Percentiles rank a stretch among this genome's conserved stretches.
Conservation (phyloP, 768 basidiomycete genomes). For the Gymnopilus dilepis region DNA sequence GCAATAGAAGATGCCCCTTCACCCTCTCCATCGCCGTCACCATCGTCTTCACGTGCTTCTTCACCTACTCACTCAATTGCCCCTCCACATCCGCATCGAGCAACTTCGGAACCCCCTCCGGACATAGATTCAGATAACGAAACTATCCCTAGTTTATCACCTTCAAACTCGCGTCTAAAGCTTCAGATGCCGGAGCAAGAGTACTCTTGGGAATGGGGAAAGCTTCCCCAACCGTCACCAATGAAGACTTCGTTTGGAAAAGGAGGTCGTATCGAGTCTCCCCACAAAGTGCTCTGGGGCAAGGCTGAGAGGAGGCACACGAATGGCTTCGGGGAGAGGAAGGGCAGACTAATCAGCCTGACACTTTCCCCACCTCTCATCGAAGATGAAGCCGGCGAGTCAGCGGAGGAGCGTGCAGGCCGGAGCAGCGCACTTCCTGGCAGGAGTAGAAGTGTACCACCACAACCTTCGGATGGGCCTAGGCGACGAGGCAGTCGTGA, state of each 20-base stretch:
- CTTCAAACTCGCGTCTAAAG: conserved; percentile 18
- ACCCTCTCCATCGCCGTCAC: conserved; percentile 12
- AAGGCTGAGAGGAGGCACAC: conserved; percentile 35
- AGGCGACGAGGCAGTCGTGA: conserved; percentile 33
- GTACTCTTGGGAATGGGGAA: conserved; percentile 96
- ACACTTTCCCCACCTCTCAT: conserved; percentile 18
- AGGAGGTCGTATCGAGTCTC: conserved; percentile 42
- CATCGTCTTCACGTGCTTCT: conserved; percentile 22
- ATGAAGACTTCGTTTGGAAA: conserved; percentile 57
- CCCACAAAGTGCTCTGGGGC: conserved; percentile 22
- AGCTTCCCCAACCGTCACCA: conserved; percentile 82
- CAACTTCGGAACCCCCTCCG: conserved; percentile 67
- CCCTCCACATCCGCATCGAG: conserved; percentile 43
- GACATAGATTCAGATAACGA: conserved; percentile 40
- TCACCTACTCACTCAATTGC: conserved; percentile 24
- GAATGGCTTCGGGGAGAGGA: conserved; percentile 26
- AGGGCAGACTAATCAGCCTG: conserved; percentile 24
- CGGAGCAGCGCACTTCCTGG: conserved; percentile 29
- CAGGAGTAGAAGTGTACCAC: conserved; percentile 64
- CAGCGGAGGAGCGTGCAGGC: background rate
- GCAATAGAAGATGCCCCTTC: conserved; percentile 21
- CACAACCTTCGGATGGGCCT: conserved; percentile 44
- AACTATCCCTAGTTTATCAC: conserved; percentile 12
- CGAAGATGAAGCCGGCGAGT: conserved; percentile 9
- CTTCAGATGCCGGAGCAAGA: conserved; percentile 50